Evolutionary conservation across 768 basidiomycete genomes (phyloP).

Genomic region (Leccinum truebloodii): DNA sequence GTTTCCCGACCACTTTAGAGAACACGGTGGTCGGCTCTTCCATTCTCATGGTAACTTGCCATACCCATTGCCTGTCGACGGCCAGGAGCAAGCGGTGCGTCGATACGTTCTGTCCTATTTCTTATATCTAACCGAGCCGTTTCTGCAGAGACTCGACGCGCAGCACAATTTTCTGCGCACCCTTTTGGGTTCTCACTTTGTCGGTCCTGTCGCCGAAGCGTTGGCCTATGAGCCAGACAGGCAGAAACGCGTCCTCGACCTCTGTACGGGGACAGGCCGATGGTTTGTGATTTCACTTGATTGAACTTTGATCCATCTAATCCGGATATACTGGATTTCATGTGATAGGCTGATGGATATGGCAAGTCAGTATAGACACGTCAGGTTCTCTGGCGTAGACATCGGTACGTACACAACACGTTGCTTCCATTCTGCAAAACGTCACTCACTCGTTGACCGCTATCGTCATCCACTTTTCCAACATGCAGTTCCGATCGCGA

Average conservation of each 20-base stretch:
- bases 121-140: neutral
- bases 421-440: conserved; percentile 12
- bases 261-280: conserved; percentile 74
- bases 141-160: conserved; percentile 50
- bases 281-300: conserved; percentile 50
- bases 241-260: conserved; percentile 60
- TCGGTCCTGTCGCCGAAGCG: conserved; percentile 58
- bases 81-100: conserved; percentile 65
- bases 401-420: conserved; percentile 54
- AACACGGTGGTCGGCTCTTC: conserved; percentile 63
- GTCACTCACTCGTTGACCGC: conserved; percentile 12
- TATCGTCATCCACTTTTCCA: conserved; percentile 7
- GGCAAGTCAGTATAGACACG: conserved; percentile 64
- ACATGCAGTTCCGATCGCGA: conserved; percentile 66
- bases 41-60: conserved; percentile 62
- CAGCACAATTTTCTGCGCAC: conserved; percentile 50
- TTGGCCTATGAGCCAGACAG: conserved; percentile 43
- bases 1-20: conserved; percentile 59
- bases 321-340: conserved; percentile 9
- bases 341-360: conserved; percentile 70
- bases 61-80: conserved; percentile 76
- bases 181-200: conserved; percentile 56
- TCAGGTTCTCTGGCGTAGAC: conserved; percentile 69
- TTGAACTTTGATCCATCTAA: conserved; percentile 22
- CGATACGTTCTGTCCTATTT: neutral